Evolutionary conservation across 2,329 filamentous ascomycete genomes (phyloP).

Genomic region (Fusarium nanum): DNA sequence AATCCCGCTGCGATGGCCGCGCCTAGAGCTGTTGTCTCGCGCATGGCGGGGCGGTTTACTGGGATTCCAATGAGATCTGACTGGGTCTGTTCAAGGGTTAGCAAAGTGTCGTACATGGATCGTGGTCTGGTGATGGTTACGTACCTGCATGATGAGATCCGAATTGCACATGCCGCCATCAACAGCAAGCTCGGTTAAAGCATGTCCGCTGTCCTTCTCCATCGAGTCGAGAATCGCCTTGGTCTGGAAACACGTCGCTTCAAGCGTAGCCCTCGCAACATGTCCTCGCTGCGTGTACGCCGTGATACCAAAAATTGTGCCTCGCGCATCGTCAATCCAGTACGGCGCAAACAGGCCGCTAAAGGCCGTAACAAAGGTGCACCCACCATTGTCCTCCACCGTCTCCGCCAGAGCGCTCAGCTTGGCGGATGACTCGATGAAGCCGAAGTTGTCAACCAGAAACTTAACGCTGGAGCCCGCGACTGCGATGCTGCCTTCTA

Average conservation of each 20-base stretch:
- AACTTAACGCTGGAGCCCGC: constrained; percentile 82
- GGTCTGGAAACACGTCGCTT: constrained; percentile 86
- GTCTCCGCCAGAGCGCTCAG: constrained; percentile 61
- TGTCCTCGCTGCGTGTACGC: constrained; percentile 81
- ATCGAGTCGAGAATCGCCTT: constrained; percentile 85
- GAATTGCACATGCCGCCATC: constrained; percentile 87
- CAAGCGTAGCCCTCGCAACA: constrained; percentile 81
- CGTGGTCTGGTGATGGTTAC: constrained; percentile 23
- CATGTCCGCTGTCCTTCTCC: constrained; percentile 82
- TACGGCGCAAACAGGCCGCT: constrained; percentile 85
- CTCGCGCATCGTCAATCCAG: constrained; percentile 86
- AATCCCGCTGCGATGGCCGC: constrained; percentile 87
- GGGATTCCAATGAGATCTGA: constrained; percentile 83
- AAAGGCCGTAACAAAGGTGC: constrained; percentile 83
- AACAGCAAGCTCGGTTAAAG: constrained; percentile 78
- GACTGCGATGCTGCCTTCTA: constrained; percentile 82
- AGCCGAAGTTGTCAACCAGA: constrained; percentile 67
- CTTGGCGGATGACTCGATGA: constrained; percentile 62
- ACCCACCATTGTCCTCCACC: constrained; percentile 76
- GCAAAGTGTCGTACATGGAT: constrained; percentile 6
- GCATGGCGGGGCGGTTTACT: constrained; percentile 82
- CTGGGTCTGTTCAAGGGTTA: constrained; percentile 66
- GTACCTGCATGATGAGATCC: constrained; percentile 78
- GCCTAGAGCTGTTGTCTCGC: constrained; percentile 84
- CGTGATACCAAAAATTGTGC: constrained; percentile 83